Percentiles rank a stretch among this genome's conserved stretches.
phyloP scores from a whole-genome alignment of 2,329 filamentous ascomycete species.

The Sclerotinia nivalis region DNA sequence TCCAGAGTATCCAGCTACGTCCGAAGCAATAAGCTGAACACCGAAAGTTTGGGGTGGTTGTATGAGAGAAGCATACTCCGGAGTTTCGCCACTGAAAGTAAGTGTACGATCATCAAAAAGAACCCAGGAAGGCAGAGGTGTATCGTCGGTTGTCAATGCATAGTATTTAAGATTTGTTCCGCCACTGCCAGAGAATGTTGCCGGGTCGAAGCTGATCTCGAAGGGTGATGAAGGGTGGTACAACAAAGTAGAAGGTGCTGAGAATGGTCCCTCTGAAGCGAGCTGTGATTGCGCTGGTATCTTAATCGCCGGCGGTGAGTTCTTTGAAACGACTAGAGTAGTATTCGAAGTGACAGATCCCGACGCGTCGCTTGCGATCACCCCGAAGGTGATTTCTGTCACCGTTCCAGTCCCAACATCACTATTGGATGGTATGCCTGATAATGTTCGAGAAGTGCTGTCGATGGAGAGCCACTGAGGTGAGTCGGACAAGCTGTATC shows the following conservation, averaged over 20 bases:
- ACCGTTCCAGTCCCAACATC: constrained; percentile 59
- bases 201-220: constrained; percentile 52
- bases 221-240: constrained; percentile 56
- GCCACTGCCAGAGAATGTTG: constrained; percentile 58
- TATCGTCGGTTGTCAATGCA: constrained; percentile 72
- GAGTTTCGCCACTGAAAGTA: constrained; percentile 70
- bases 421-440: constrained; percentile 63
- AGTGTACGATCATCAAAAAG: constrained; percentile 66
- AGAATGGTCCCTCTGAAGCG: constrained; percentile 57
- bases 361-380: constrained; percentile 68
- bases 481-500: constrained; percentile 64
- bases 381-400: constrained; percentile 50
- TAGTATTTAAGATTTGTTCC: constrained; percentile 66
- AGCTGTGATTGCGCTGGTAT: constrained; percentile 62
- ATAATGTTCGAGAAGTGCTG: constrained; percentile 62
- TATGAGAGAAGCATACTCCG: constrained; percentile 61
- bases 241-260: constrained; percentile 60
- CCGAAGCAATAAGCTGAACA: constrained; percentile 74
- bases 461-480: constrained; percentile 78
- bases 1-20: constrained; percentile 75
- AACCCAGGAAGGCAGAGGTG: constrained; percentile 84
- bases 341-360: constrained; percentile 65
- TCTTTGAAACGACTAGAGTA: constrained; percentile 68
- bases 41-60: constrained; percentile 71
- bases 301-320: constrained; percentile 53